Base-by-base conservation (phyloP, 352 stramenopile species). In the Globisporangium orthogonon region DNA sequence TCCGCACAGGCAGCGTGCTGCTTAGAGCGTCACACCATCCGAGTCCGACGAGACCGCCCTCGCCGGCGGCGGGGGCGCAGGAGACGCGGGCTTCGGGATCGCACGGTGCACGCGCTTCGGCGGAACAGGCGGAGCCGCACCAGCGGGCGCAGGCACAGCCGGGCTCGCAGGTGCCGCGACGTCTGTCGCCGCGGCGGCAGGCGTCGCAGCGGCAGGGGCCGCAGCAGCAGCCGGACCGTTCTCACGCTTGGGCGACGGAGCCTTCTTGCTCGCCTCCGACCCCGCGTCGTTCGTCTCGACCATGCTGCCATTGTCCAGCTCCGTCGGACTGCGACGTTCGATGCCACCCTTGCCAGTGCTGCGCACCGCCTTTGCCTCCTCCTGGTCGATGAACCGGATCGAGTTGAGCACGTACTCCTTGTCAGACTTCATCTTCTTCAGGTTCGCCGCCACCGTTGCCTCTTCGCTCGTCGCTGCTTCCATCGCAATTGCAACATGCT, bases 321-420 rank as follows among this genome's bases (percentile, higher is more conserved):
- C 66, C 9, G 49, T 56, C 33, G 70, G 37, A 23, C 33, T 49
- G 35, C 58, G 50, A 52, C 57, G 49, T 17, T 52, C 56, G 9
- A 66, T 69, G 23, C 73, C 55, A 4, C 78, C 76, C 73, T 94
- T 94, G 57, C 84, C 82, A 30, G 82, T 82, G 62, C 70, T 74
- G 51, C 85, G 81, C 53, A 94, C 85, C n/a, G 85, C 85, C 71
- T 91, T 91, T 31, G 85, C 85, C 69, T 94, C 85, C 63, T 94
- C 85, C 53, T 92, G 80, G 65, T 94, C 85, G 71, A 94, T 92
- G 60, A 94, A 91, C 51, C 85, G 85, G 57, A 94, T 87, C 65
- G 78, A 89, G 73, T 94, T 94, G 2, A 94, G 76, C 66, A 94
- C 79, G 65, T 91, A 91, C 69, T 94, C 85, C 75, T 92, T 92